Evolutionary conservation across 2,329 filamentous ascomycete species (phyloP), one percentile per base, ranked within the genome.

Genomic region (Waltergamsia citrina): DNA sequence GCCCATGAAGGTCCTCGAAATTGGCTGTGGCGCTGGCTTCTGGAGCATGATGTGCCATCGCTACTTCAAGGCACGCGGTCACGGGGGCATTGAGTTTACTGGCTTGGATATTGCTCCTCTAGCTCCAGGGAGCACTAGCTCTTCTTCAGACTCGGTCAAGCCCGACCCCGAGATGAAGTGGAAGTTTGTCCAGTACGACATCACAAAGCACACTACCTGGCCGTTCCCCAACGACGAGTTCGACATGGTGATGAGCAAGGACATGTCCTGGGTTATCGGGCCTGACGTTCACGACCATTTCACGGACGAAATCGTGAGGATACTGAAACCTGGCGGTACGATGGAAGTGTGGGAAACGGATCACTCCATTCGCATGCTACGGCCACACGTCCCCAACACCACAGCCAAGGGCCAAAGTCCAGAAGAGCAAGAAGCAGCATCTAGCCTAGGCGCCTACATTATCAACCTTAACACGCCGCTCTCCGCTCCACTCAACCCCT

Each of bases 291-390:
- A 78, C 22, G 67, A 75, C 33, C 22, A 42, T 5, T 54, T 74
- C 18, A 63, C 78, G 38, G 81, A 85, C 43, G 86, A 95, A 51
- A 81, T 79, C 41, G 62, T 90, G 29, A 81, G 88, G 14, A 60
- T 94, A 10, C 63, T 94, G 23, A 78, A 72, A 43, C 79, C 83
- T 0, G 86, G 85, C 12, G 90, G 90, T 5, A 75, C 77, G 3
- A 50, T 95, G 18, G 90, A 95, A 52, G 69, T 93, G 12, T 95
- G 88, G 88, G 88, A 94, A 43, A 81, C 81, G 5, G 88, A 95
- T 57, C 78, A 87, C 51, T 73, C 81, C 10, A 76, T 94, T 42
- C 81, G 88, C 44, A 88, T 87, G 54, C 67, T 96, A 19, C 69
- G 85, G 33, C 85, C 85, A 3, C 85, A 92, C 51, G 76, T 83